These are phyloP conservation scores for Kwoniella shandongensis DNA, from an alignment of 768 basidiomycete genomes.

Conservation along the genomic window DNA sequence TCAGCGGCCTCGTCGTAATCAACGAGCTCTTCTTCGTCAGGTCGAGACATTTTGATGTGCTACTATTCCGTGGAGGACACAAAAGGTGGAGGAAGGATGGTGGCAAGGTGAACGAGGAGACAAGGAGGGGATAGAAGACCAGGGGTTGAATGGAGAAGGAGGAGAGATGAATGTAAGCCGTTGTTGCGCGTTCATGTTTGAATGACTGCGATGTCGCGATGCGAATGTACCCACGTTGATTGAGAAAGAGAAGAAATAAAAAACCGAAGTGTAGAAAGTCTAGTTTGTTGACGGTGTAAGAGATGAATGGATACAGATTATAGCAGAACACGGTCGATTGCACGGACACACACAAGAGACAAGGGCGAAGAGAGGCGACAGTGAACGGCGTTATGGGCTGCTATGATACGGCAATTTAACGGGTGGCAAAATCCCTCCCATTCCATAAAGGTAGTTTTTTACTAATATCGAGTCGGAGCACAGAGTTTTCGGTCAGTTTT, in stretches of 20 bases:
- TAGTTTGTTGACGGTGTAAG: background rate
- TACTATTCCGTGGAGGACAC: background rate
- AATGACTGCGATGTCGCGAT: background rate
- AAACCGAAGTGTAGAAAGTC: no score
- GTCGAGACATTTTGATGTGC: conserved; percentile 46
- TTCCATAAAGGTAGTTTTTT: no score
- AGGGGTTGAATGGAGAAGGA: conserved; percentile 9
- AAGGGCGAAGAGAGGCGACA: background rate
- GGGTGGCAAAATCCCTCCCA: no score
- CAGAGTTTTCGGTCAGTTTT: no score
- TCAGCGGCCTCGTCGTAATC: conserved; percentile 54
- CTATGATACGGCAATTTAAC: no score
- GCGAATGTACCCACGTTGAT: background rate
- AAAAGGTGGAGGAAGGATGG: conserved; percentile 5
- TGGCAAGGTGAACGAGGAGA: background rate
- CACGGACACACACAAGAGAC: background rate
- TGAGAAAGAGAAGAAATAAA: conserved; percentile 9
- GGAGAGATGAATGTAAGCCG: conserved; percentile 30
- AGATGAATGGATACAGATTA: background rate
- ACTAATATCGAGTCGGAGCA: no score
- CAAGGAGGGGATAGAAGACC: background rate
- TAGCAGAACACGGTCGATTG: conserved; percentile 1
- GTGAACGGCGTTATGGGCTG: background rate
- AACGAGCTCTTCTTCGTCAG: conserved; percentile 54
- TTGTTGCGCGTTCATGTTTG: conserved; percentile 11